Conservation (phyloP, 2,329 filamentous ascomycete species). For the Botrytis squamosa region DNA sequence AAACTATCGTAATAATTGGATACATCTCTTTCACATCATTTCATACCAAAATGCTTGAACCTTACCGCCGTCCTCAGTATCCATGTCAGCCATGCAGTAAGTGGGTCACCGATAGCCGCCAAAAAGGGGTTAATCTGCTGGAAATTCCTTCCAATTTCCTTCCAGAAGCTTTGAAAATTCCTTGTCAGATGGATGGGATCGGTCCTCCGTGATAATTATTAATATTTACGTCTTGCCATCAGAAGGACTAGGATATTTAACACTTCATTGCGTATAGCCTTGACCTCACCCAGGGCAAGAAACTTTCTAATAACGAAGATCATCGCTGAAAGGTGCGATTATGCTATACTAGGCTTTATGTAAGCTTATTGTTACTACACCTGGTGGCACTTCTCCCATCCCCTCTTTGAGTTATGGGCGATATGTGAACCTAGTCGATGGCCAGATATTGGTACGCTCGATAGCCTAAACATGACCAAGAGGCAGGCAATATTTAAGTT, state of each 20-base stretch:
- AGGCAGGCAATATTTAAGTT: slow-evolving; percentile 1
- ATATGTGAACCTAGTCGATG: neutral
- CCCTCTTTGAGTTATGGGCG: slow-evolving; percentile 8
- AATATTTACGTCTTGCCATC: neutral
- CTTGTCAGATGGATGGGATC: neutral
- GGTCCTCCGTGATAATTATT: neutral
- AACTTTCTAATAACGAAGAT: neutral
- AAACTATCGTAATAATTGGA: neutral
- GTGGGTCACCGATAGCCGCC: slow-evolving; percentile 12
- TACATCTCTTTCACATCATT: neutral
- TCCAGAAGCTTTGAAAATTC: slow-evolving; percentile 18
- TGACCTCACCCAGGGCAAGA: neutral
- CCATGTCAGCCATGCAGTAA: neutral
- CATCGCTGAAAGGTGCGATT: neutral
- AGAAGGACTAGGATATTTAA: neutral
- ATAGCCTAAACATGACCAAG: neutral
- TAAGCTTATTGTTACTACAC: slow-evolving; percentile 15
- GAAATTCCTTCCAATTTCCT: slow-evolving; percentile 20
- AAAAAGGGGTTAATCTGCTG: slow-evolving; percentile 21
- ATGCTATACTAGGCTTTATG: neutral
- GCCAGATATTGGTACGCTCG: neutral
- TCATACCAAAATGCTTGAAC: neutral
- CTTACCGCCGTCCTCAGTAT: neutral
- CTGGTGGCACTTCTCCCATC: neutral
- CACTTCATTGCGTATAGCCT: neutral